Evolutionary conservation across 345 rosid species (phyloP).

Genomic region (Hypericum androsaemum): DNA sequence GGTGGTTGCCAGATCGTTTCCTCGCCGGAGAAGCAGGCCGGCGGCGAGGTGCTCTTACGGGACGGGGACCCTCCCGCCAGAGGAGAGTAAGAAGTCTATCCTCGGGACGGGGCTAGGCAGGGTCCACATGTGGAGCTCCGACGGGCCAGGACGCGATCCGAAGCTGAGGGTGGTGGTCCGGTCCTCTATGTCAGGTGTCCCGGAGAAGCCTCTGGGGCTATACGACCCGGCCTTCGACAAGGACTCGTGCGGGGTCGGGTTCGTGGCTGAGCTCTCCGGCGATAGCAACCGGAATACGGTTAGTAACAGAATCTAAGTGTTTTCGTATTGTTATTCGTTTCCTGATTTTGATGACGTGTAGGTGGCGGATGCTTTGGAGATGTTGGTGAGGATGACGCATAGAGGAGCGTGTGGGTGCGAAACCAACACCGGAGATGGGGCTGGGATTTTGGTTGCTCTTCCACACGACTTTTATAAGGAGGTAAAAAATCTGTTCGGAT

Average conservation of each 20-base stretch:
- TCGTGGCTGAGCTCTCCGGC: slow-evolving; percentile 90
- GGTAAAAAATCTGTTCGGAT: slow-evolving; percentile 21
- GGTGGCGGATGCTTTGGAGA: slow-evolving; percentile 92
- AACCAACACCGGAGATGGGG: slow-evolving; percentile 95
- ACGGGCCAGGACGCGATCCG: slow-evolving; percentile 65
- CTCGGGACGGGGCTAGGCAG: slow-evolving; percentile 56
- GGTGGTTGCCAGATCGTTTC: too few species aligned
- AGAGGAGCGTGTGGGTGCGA: slow-evolving; percentile 99
- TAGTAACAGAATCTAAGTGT: not conserved
- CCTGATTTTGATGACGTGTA: too few species aligned
- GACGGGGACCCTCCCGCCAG: too few species aligned
- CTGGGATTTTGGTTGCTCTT: slow-evolving; percentile 86
- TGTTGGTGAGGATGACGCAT: slow-evolving; percentile 89
- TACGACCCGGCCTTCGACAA: slow-evolving; percentile 88
- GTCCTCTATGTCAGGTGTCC: slow-evolving; percentile 69
- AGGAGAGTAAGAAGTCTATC: too few species aligned
- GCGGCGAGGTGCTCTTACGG: too few species aligned
- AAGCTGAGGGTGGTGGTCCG: slow-evolving; percentile 61
- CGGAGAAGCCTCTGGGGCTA: slow-evolving; percentile 92
- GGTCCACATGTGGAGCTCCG: slow-evolving; percentile 60
- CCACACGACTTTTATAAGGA: slow-evolving; percentile 74
- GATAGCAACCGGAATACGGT: slow-evolving; percentile 86
- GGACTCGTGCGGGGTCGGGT: slow-evolving; percentile 99
- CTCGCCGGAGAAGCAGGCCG: too few species aligned
- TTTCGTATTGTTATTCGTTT: slow-evolving; percentile 6